A percentile compares a stretch with the other conserved stretches of the same genome.
These are phyloP conservation scores for Citrus unshiu DNA, from an alignment of 345 rosid genomes.

Conservation along the genomic window DNA sequence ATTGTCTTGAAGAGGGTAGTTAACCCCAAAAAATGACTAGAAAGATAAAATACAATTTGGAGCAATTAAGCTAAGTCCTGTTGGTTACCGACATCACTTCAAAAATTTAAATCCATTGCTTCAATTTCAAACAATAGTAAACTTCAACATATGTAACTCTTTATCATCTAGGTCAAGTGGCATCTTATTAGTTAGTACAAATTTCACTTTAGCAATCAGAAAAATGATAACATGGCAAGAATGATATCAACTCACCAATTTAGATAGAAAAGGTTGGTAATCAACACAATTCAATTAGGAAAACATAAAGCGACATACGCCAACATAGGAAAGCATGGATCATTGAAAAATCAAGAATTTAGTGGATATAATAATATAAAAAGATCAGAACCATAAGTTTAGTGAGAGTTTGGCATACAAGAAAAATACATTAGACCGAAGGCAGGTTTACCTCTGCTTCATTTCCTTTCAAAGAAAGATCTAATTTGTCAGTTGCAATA, in stretches of 20 bases:
- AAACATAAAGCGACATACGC: background rate
- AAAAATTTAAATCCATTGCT: background rate
- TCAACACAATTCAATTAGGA: background rate
- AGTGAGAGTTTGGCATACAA: background rate
- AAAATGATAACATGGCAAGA: background rate
- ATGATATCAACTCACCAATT: background rate
- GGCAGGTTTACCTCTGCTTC: conserved; percentile 54
- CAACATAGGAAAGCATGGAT: background rate
- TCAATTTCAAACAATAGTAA: background rate
- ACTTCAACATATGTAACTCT: background rate
- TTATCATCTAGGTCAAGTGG: background rate
- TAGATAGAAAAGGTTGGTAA: background rate
- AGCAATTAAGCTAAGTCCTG: background rate
- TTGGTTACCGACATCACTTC: background rate
- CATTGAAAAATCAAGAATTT: background rate
- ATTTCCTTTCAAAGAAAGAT: conserved; percentile 31
- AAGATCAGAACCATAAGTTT: background rate
- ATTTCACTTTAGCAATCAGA: background rate
- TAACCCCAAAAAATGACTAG: background rate
- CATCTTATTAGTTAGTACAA: background rate
- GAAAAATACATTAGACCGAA: background rate
- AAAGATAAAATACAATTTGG: background rate
- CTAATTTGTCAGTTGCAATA: conserved; percentile 32
- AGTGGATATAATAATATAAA: background rate
- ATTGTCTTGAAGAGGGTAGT: background rate